Base-by-base conservation (phyloP, 768 basidiomycete genomes). In the Lactarius deliciosus region DNA sequence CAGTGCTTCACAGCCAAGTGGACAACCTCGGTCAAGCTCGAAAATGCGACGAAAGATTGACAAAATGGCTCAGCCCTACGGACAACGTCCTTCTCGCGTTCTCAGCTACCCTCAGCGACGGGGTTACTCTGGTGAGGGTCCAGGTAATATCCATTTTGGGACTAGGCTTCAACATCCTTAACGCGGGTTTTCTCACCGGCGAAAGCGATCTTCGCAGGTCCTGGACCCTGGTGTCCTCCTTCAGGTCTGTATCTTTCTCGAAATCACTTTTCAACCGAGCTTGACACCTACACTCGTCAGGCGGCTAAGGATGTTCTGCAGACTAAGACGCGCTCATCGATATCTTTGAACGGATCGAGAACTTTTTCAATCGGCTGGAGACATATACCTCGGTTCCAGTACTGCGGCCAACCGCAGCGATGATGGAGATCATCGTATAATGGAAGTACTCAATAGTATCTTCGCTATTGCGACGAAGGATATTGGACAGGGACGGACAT, bases 171-270 rank as follows among this genome's bases (percentile, higher is more conserved):
- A 5, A 18, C 16, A 32, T 15, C 28, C 2, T 28, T 2, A 28
- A 28, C 25, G 25, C 25, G 25, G 25, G 20, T 50, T n/a, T 50
- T 32, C 28, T 47, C 43, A 11, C 45, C 60, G 3, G 58, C 40
- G n/a, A 59, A 59, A 43, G 58, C 41, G 13, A 43, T 59, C 8
- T 59, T 59, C 40, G 40, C 58, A 8, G 58, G 58, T n/a, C n/a
- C n/a, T n/a, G n/a, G n/a, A n/a, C 41, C 25, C 40, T 43, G 58
- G 58, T 25, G 15, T 47, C n/a, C 60, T 61, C 11, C 30, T 45
- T 8, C 16, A 38, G 40, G 40, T 43, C 8, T 15, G 40, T 15
- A 25, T 59, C 11, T 50, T 22, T 25, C 9, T 32, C 8, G 45
- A 36, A 20, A 9, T 50, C 10, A 22, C 45, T n/a, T 36, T 25